Evolutionary conservation across 2,329 filamentous ascomycete species (phyloP).

Genomic region (Incumbomyces lentus): DNA sequence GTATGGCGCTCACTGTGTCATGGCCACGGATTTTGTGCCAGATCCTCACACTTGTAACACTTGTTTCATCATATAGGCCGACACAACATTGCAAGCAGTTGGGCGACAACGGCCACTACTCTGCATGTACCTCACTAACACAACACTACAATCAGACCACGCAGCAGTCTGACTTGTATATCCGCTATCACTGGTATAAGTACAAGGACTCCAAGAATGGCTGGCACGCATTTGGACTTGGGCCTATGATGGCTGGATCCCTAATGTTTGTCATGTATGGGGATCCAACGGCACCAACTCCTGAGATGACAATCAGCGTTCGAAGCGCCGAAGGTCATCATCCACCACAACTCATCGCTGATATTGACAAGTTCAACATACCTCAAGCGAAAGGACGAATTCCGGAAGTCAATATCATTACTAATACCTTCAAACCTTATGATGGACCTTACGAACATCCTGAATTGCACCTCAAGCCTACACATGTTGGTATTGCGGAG

Average conservation of each 20-base stretch:
- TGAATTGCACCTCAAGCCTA: slow-evolving; percentile 12
- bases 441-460: slow-evolving; percentile 15
- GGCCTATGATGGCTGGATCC: slow-evolving; percentile 18
- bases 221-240: slow-evolving; percentile 19
- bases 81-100: slow-evolving; percentile 22
- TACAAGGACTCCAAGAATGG: slow-evolving; percentile 16
- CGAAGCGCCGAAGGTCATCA: slow-evolving; percentile 20
- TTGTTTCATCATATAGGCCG: slow-evolving; percentile 18
- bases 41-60: slow-evolving; percentile 5
- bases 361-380: slow-evolving; percentile 2
- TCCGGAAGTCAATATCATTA: slow-evolving; percentile 15
- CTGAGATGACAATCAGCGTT: slow-evolving; percentile 15
- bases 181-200: slow-evolving; percentile 19
- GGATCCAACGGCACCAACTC: slow-evolving; percentile 13
- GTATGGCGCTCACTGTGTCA: background rate
- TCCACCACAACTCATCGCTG: slow-evolving; percentile 12
- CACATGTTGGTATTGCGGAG: slow-evolving; percentile 18
- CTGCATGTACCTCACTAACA: slow-evolving; percentile 12
- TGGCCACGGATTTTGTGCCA: background rate
- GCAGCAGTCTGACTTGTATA: slow-evolving; percentile 17
- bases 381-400: slow-evolving; percentile 8
- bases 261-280: slow-evolving; percentile 23
- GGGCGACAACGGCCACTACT: slow-evolving; percentile 12
- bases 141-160: slow-evolving; percentile 20
- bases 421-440: slow-evolving; percentile 16